Conservation (phyloP, 2,329 filamentous ascomycete genomes). For the Drechslerella coelobrocha region DNA sequence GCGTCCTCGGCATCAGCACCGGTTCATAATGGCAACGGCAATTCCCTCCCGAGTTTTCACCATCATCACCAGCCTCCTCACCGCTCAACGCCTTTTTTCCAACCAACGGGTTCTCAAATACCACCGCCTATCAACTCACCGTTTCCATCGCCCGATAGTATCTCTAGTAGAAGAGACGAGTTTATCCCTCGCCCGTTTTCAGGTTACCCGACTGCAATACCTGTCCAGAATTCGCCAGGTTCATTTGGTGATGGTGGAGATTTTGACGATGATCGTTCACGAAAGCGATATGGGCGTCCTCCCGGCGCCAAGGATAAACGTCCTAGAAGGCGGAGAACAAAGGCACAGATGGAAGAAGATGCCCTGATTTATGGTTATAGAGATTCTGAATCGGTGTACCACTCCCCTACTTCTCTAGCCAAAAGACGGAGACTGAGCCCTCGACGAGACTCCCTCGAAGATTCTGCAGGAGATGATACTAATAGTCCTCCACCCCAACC, state of each 20-base stretch:
- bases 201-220: slow-evolving; percentile 27
- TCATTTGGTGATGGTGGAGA: slow-evolving; percentile 37
- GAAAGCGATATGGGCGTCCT: slow-evolving; percentile 46
- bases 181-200: slow-evolving; percentile 39
- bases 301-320: slow-evolving; percentile 49
- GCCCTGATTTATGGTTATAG: slow-evolving; percentile 47
- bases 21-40: slow-evolving; percentile 16
- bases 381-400: slow-evolving; percentile 46
- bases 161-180: slow-evolving; percentile 42
- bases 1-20: slow-evolving; percentile 6
- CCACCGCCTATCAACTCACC: slow-evolving; percentile 36
- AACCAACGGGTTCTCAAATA: slow-evolving; percentile 17
- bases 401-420: slow-evolving; percentile 40
- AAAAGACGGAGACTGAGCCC: slow-evolving; percentile 45
- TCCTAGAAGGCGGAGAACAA: slow-evolving; percentile 43
- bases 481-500: slow-evolving; percentile 48
- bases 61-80: slow-evolving; percentile 39
- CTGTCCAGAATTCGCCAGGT: slow-evolving; percentile 15
- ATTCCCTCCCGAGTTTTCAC: slow-evolving; percentile 35
- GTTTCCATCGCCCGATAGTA: slow-evolving; percentile 43
- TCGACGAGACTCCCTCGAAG: slow-evolving; percentile 38
- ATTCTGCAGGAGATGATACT: slow-evolving; percentile 31
- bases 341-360: slow-evolving; percentile 50
- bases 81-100: slow-evolving; percentile 25
- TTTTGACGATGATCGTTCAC: slow-evolving; percentile 43